Conservation (phyloP, 805 yeast genomes). For the Yarrowia deformans region DNA sequence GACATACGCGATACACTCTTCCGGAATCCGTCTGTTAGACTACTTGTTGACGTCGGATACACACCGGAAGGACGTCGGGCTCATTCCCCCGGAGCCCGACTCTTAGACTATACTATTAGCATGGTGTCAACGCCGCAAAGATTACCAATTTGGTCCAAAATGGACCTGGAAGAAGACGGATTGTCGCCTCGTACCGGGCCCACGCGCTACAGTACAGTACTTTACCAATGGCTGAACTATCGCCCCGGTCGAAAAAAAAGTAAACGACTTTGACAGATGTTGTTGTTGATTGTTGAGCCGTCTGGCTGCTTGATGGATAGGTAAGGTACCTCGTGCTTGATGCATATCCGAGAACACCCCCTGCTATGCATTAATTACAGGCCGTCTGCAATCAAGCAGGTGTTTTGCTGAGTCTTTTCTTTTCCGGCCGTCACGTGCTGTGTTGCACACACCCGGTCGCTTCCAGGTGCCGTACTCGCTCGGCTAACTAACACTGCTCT, state of each 20-base stretch:
- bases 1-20: too few relatives aligned
- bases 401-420: background rate
- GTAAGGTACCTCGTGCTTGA: background rate
- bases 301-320: background rate
- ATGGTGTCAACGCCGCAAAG: background rate
- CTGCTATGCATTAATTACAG: too few relatives aligned
- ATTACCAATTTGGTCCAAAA: slow-evolving; percentile 22
- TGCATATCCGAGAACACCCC: too few relatives aligned
- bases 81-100: background rate
- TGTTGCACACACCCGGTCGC: background rate
- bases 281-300: background rate
- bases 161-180: slow-evolving; percentile 13
- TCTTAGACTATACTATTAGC: slow-evolving; percentile 6
- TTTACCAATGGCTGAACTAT: slow-evolving; percentile 3
- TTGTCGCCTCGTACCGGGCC: background rate
- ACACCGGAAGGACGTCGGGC: too few relatives aligned
- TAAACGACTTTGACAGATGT: too few relatives aligned
- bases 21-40: too few relatives aligned
- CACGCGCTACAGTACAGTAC: too few relatives aligned
- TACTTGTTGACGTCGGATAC: too few relatives aligned
- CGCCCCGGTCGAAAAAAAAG: background rate
- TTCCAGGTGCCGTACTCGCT: slow-evolving; percentile 31
- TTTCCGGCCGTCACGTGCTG: background rate
- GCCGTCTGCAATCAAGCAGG: too few relatives aligned
- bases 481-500: slow-evolving; percentile 2